Evolutionary conservation across 768 basidiomycete species (phyloP).

Genomic region (Dioszegia hungarica): DNA sequence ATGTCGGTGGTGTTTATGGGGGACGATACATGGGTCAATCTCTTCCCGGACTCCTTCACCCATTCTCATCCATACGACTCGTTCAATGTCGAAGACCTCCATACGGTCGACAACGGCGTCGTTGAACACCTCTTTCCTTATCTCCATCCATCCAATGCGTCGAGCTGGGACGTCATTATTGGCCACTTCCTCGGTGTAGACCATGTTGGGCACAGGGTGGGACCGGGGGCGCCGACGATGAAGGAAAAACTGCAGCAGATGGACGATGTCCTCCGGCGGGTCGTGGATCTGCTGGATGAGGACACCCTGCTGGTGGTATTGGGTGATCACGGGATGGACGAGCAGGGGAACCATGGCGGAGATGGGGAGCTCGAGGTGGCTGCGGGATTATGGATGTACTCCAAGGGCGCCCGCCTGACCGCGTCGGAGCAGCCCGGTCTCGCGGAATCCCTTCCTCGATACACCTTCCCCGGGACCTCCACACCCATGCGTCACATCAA

Average conservation of each 20-base stretch:
- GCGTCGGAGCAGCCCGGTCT: neutral
- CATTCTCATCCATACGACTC: constrained; percentile 85
- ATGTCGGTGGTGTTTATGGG: constrained; percentile 81
- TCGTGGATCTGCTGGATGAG: constrained; percentile 66
- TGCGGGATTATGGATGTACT: constrained; percentile 85
- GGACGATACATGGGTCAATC: constrained; percentile 91
- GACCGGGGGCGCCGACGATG: constrained; percentile 84
- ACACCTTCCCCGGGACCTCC: constrained; percentile 33
- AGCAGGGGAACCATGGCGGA: constrained; percentile 89
- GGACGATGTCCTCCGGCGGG: constrained; percentile 67
- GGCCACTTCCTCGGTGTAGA: constrained; percentile 95
- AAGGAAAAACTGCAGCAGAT: constrained; percentile 78
- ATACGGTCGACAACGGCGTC: constrained; percentile 90
- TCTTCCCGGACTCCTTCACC: constrained; percentile 77
- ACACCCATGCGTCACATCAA: constrained; percentile 62
- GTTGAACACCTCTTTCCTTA: constrained; percentile 76
- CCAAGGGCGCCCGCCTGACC: constrained; percentile 60
- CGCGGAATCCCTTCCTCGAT: constrained; percentile 3
- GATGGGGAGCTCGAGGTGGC: constrained; percentile 80
- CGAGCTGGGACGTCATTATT: constrained; percentile 77
- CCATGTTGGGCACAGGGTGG: constrained; percentile 90
- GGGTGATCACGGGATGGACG: constrained; percentile 97
- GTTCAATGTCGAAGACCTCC: constrained; percentile 97
- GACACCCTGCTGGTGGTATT: constrained; percentile 86
- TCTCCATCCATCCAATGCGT: constrained; percentile 51